Evolutionary conservation across 495 filamentous ascomycete species (phyloP).

Genomic region (Tuber microsphaerosporum): DNA sequence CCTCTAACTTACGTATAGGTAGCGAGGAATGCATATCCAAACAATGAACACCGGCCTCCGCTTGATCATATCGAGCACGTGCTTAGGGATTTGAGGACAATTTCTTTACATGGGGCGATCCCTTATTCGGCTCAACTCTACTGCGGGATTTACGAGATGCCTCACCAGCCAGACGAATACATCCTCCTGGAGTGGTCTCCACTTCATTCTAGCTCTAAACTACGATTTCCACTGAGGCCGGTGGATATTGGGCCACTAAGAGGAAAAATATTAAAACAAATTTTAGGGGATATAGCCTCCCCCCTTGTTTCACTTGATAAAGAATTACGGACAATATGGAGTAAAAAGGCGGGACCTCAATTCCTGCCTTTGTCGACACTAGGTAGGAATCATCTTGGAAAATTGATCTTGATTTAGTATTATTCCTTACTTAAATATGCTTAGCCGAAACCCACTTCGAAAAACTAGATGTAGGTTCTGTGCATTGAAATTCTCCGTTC

Average conservation of each 20-base stretch:
- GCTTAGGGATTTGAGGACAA: slow-evolving; percentile 3
- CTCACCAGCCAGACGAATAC: not conserved
- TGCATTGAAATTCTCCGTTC: not conserved
- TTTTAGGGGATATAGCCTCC: not conserved
- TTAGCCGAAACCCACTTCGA: not conserved
- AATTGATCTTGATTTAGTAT: not conserved
- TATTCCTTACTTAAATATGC: not conserved
- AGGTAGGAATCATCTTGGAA: not conserved
- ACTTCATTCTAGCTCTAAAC: not conserved
- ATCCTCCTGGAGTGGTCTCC: slow-evolving; percentile 14
- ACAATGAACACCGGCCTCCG: not conserved
- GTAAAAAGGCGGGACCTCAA: not conserved
- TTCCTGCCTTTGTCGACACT: not conserved
- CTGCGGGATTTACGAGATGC: slow-evolving; percentile 15
- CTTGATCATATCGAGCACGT: slow-evolving; percentile 9
- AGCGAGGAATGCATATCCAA: not conserved
- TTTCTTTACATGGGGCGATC: not conserved
- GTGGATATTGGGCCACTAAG: not conserved
- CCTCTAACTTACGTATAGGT: not conserved
- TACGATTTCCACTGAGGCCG: not conserved
- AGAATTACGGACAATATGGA: not conserved
- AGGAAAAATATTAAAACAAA: not conserved
- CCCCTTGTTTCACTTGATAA: slow-evolving; percentile 8
- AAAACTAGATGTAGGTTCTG: not conserved
- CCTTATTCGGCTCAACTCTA: slow-evolving; percentile 10